Evolutionary conservation across 306 rosid genomes (phyloP).

Genomic region (Ormosia emarginata): DNA sequence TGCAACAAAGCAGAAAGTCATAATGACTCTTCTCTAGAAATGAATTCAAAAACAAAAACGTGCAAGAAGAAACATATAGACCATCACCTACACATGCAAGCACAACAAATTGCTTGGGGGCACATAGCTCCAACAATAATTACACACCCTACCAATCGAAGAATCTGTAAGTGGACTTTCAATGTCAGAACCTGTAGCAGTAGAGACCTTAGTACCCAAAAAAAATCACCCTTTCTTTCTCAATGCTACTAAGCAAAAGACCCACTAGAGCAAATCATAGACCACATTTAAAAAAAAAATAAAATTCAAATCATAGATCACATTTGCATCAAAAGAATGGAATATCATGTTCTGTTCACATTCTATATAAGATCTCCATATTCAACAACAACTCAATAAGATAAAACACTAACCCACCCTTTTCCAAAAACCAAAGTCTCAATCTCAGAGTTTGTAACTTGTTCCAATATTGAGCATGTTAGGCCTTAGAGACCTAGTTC

Average conservation of each 20-base stretch:
- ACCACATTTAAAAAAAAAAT: neutral
- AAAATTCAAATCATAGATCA: neutral
- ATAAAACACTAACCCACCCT: neutral
- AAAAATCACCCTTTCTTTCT: neutral
- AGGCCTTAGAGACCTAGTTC: constrained; percentile 77
- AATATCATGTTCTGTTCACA: neutral
- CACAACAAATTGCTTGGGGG: neutral
- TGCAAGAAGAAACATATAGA: neutral
- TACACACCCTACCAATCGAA: neutral
- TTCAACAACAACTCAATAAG: neutral
- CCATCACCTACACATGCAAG: neutral
- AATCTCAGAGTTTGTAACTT: neutral
- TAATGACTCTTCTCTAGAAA: neutral
- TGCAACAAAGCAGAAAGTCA: neutral
- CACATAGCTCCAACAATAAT: constrained; percentile 3
- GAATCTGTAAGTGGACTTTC: constrained; percentile 14
- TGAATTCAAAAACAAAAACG: neutral
- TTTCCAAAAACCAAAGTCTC: neutral
- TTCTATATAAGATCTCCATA: neutral
- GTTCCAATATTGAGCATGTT: constrained; percentile 41
- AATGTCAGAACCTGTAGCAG: constrained; percentile 29
- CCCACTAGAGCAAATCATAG: neutral
- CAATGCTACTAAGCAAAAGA: neutral
- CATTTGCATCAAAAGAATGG: neutral
- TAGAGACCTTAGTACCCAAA: neutral